Conservation (phyloP, 2,329 filamentous ascomycete genomes). For the Sporothrix variecibatus region DNA sequence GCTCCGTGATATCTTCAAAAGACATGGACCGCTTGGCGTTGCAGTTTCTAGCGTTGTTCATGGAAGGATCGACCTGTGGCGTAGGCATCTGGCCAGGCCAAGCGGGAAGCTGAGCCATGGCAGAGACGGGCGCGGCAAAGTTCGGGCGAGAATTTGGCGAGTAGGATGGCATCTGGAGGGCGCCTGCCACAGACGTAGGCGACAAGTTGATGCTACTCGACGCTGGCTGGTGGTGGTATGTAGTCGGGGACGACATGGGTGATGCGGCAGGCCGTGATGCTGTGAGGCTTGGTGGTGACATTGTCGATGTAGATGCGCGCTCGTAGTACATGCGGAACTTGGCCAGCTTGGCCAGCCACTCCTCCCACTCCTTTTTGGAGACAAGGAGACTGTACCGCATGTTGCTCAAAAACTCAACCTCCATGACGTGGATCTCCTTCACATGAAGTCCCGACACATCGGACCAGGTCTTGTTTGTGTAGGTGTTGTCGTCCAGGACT, state of each 20-base stretch:
- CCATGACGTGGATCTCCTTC: conserved; percentile 97
- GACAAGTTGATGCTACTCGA: conserved; percentile 8
- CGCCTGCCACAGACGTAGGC: not conserved
- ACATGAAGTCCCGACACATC: conserved; percentile 95
- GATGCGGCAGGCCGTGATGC: conserved; percentile 36
- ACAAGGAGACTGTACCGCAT: conserved; percentile 93
- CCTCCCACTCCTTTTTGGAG: conserved; percentile 81
- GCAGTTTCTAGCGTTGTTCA: conserved; percentile 39
- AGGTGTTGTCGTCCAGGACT: conserved; percentile 97
- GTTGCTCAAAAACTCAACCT: conserved; percentile 98
- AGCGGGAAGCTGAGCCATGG: not conserved
- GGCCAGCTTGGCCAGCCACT: conserved; percentile 81
- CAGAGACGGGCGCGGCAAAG: not conserved
- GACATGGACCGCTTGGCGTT: conserved; percentile 53
- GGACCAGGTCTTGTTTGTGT: conserved; percentile 99
- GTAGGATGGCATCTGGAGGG: not conserved
- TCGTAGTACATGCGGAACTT: conserved; percentile 85
- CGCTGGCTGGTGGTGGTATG: conserved; percentile 34
- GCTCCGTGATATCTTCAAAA: conserved; percentile 54
- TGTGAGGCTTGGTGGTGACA: conserved; percentile 43
- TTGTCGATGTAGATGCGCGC: conserved; percentile 50
- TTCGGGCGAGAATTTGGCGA: conserved; percentile 17
- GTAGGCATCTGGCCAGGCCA: conserved; percentile 9
- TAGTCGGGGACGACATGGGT: conserved; percentile 50
- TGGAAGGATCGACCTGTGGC: not conserved